Evolutionary conservation across 805 yeast species (phyloP).

Genomic region (Metschnikowia continentalis): DNA sequence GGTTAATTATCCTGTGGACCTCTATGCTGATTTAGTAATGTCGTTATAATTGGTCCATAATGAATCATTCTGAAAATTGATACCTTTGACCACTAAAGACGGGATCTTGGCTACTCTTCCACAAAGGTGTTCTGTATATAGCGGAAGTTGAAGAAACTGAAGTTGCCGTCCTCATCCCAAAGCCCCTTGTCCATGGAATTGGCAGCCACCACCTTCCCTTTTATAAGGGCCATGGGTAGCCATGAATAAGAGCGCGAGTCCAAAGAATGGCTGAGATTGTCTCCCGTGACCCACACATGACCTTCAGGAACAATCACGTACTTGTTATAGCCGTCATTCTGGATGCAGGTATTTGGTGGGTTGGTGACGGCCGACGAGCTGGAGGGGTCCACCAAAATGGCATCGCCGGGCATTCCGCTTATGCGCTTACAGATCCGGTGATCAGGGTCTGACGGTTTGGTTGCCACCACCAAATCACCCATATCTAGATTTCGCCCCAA

Average conservation of each 20-base stretch:
- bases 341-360: constrained; percentile 21
- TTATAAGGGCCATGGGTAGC: constrained; percentile 83
- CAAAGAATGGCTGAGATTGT: constrained; percentile 77
- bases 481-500: constrained; percentile 62
- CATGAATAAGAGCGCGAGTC: constrained; percentile 89
- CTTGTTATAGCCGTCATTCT: constrained; percentile 44
- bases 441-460: constrained; percentile 84
- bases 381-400: constrained; percentile 77
- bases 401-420: constrained; percentile 95
- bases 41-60: no score
- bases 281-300: constrained; percentile 97
- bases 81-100: no score
- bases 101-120: constrained; percentile 22
- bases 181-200: constrained; percentile 46
- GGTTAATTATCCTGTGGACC: no score
- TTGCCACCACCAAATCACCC: constrained; percentile 87
- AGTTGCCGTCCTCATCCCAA: constrained; percentile 29
- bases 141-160: constrained; percentile 50
- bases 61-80: no score
- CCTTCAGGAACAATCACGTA: constrained; percentile 85
- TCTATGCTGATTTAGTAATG: no score
- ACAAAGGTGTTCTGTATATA: constrained; percentile 50
- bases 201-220: constrained; percentile 82
- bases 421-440: constrained; percentile 89
- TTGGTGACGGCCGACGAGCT: constrained; percentile 43